Evolutionary conservation across 169 alveolate species (phyloP).

Genomic region (Babesia gibsoni): DNA sequence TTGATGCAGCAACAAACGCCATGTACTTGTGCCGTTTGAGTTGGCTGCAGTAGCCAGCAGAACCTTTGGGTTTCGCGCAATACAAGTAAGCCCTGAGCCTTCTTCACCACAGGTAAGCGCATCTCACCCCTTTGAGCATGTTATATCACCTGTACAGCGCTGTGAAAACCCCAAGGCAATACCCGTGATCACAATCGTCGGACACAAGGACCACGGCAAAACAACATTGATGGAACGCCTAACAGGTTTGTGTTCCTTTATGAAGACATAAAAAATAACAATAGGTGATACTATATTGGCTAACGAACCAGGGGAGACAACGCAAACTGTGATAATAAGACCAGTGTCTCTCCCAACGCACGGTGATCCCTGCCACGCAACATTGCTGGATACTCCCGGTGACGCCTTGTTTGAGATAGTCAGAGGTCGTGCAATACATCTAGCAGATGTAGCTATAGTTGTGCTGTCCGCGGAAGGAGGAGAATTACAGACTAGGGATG

Average conservation of each 20-base stretch:
- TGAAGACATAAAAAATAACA: neutral
- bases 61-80: conserved; percentile 68
- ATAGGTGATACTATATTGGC: conserved; percentile 38
- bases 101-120: conserved; percentile 52
- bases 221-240: conserved; percentile 75
- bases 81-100: conserved; percentile 73
- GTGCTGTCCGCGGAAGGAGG: conserved; percentile 75
- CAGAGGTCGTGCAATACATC: conserved; percentile 78
- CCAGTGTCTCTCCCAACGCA: conserved; percentile 28
- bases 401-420: conserved; percentile 70
- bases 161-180: conserved; percentile 32
- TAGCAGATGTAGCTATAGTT: conserved; percentile 73
- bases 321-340: conserved; percentile 58
- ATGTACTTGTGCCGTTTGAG: conserved; percentile 73
- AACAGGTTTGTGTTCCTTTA: conserved; percentile 11
- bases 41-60: conserved; percentile 74
- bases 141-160: neutral
- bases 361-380: conserved; percentile 39
- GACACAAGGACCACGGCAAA: conserved; percentile 84
- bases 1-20: conserved; percentile 54
- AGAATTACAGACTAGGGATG: conserved; percentile 75
- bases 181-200: conserved; percentile 79
- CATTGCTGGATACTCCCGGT: conserved; percentile 81
- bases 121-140: neutral
- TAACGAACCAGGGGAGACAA: conserved; percentile 62